These are phyloP conservation scores for Microascus cirrosus DNA, from an alignment of 2,329 filamentous ascomycete species.

Conservation along the genomic window DNA sequence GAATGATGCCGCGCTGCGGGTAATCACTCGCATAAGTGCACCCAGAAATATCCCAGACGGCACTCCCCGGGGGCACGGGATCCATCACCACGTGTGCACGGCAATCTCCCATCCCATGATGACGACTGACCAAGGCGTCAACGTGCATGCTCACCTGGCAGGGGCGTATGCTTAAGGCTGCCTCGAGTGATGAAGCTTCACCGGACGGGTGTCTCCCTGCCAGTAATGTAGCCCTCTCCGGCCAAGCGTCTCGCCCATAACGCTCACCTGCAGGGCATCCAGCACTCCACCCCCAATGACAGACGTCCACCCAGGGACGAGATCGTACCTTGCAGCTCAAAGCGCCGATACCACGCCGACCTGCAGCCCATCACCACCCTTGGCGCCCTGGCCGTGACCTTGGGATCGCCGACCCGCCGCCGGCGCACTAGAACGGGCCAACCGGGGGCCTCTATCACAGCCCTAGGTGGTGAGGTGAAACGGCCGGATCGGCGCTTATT, in stretches of 20 bases:
- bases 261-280: neutral
- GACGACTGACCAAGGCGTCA: neutral
- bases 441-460: neutral
- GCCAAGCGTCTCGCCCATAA: neutral
- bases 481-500: neutral
- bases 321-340: neutral
- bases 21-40: neutral
- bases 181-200: too few species aligned
- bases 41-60: neutral
- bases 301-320: neutral
- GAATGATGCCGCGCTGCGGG: neutral
- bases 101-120: neutral
- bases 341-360: neutral
- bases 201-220: neutral
- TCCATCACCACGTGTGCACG: neutral
- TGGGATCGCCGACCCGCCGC: neutral
- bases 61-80: neutral
- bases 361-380: neutral
- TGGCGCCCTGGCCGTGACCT: neutral
- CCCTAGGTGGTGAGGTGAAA: neutral
- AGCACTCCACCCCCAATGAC: neutral
- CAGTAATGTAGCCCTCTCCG: neutral
- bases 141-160: neutral
- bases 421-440: neutral
- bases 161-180: too few species aligned